Percentiles rank a stretch among this genome's conserved stretches.
Conservation (phyloP, 768 basidiomycete genomes). For the Albatrellus ellisii region DNA sequence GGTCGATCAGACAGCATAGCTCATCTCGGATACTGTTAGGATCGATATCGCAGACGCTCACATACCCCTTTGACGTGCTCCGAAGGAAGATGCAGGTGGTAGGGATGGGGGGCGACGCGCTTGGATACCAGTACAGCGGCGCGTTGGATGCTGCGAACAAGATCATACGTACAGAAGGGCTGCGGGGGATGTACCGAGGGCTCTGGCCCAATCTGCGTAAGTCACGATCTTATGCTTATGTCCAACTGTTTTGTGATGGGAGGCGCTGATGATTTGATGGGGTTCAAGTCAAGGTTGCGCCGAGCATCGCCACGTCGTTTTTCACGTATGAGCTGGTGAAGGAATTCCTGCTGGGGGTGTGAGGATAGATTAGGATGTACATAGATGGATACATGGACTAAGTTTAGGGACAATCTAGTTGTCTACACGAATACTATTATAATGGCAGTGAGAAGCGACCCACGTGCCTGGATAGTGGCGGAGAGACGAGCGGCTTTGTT, state of each 20-base stretch:
- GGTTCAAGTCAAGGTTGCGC: conserved; percentile 71
- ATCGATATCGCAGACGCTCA: conserved; percentile 87
- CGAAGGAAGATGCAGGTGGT: conserved; percentile 93
- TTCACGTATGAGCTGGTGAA: conserved; percentile 69
- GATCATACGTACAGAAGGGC: conserved; percentile 63
- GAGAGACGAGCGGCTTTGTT: too few species aligned
- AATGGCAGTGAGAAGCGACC: too few species aligned
- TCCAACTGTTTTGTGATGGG: background rate
- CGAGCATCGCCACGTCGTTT: conserved; percentile 79
- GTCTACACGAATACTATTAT: too few species aligned
- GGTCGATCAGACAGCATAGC: conserved; percentile 2
- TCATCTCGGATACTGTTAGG: conserved; percentile 28
- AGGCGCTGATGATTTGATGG: conserved; percentile 3
- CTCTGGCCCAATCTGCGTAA: conserved; percentile 82
- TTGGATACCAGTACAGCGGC: conserved; percentile 60
- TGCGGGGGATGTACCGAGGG: conserved; percentile 69
- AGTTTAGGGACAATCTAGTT: background rate
- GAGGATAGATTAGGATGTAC: background rate
- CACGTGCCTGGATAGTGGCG: too few species aligned
- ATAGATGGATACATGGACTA: conserved; percentile 7
- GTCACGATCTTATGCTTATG: conserved; percentile 19
- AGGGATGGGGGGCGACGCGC: conserved; percentile 45
- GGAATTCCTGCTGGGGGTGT: conserved; percentile 30
- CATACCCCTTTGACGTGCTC: conserved; percentile 92
- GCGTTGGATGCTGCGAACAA: conserved; percentile 65